phyloP scores from a whole-genome alignment of 345 rosid genomes.

The Acer saccharum region DNA sequence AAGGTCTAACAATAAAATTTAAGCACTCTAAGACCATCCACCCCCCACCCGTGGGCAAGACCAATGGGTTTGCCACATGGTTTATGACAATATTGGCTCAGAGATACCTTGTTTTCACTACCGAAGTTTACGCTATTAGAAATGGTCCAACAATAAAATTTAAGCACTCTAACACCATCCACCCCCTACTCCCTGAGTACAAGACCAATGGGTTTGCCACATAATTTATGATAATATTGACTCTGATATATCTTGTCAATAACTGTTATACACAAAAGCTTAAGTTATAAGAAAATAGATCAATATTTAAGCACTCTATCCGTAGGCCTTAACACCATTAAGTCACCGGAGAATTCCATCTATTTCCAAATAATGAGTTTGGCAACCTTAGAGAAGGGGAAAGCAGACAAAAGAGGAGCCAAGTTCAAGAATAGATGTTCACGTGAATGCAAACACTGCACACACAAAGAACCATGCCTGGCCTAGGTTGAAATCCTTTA shows the following conservation, averaged over 20 bases:
- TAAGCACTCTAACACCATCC: background rate
- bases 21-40: too few species aligned
- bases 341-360: background rate
- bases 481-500: conserved; percentile 96
- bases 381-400: background rate
- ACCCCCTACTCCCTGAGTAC: background rate
- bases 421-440: background rate
- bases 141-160: background rate
- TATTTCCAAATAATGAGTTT: background rate
- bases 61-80: too few species aligned
- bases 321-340: background rate
- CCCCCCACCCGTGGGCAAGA: too few species aligned
- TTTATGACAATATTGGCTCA: too few species aligned
- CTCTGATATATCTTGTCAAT: background rate
- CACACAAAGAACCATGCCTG: conserved; percentile 51
- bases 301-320: background rate
- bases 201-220: background rate
- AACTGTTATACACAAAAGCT: background rate
- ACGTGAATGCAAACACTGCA: background rate
- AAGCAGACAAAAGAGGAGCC: background rate
- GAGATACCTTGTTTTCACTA: too few species aligned
- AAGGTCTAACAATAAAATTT: too few species aligned
- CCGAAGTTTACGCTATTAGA: background rate
- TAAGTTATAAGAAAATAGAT: background rate
- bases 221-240: background rate